Base-by-base conservation (phyloP, 139 green algal genomes). In the Tetradesmus lagerheimii region DNA sequence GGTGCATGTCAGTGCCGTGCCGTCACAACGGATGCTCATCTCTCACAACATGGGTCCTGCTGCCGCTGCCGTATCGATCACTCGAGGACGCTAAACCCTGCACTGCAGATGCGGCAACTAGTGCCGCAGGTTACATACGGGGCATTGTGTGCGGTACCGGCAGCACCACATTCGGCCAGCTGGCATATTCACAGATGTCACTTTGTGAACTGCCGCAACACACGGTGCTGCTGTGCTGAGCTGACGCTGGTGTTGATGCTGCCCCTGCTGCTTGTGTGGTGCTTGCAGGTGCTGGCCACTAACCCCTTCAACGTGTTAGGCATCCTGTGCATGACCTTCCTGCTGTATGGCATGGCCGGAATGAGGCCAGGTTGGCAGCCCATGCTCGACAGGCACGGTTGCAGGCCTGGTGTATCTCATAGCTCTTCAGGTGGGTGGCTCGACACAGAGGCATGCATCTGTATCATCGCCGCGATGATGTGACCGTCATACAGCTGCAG, bases 31-130 rank as follows among this genome's bases (percentile, higher is more conserved):
- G 18, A 91, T 95, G 37, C 93, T 90, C 62, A 90, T 94, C 45
- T 91, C n/a, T n/a, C n/a, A n/a, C n/a, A n/a, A n/a, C n/a, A n/a
- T n/a, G 87, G 45, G 95, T 95, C 83, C 57, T 80, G 14, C 95
- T 94, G 78, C 93, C 0, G 5, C 71, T 43, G 78, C 50, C 38
- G 71, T 31, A 38, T 89, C 31, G 43, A 15, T n/a, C n/a, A n/a
- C n/a, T n/a, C n/a, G n/a, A n/a, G n/a, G n/a, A n/a, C n/a, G n/a
- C n/a, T n/a, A n/a, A n/a, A n/a, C n/a, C n/a, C n/a, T n/a, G n/a
- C n/a, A n/a, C n/a, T n/a, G n/a, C n/a, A n/a, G n/a, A n/a, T n/a
- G n/a, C n/a, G n/a, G n/a, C n/a, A n/a, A n/a, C n/a, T n/a, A n/a
- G n/a, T n/a, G n/a, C n/a, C n/a, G n/a, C n/a, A n/a, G n/a, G n/a